Evolutionary conservation across 495 filamentous ascomycete genomes (phyloP).

Genomic region (Cudoniella acicularis): DNA sequence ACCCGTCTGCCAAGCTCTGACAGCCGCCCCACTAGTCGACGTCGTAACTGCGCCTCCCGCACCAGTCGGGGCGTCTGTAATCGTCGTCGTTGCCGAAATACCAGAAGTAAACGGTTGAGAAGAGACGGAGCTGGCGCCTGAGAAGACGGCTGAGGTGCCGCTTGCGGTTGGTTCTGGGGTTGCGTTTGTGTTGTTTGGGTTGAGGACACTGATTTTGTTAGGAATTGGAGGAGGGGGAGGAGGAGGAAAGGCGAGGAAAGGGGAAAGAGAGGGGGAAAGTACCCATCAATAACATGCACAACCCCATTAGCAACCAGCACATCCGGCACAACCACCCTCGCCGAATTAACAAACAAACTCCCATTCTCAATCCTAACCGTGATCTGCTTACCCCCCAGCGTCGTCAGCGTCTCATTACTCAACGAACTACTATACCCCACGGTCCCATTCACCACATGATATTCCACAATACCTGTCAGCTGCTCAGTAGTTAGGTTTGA

Average conservation of each 20-base stretch:
- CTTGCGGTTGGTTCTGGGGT: constrained; percentile 35
- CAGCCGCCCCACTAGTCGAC: not conserved
- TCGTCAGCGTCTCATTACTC: constrained; percentile 35
- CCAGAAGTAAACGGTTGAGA: constrained; percentile 43
- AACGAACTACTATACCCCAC: constrained; percentile 50
- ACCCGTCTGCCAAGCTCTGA: not conserved
- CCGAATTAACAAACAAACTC: constrained; percentile 39
- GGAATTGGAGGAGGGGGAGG: constrained; percentile 1
- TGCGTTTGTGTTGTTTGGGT: constrained; percentile 50
- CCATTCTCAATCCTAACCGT: constrained; percentile 47
- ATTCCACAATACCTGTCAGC: constrained; percentile 46
- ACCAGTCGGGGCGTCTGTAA: constrained; percentile 26
- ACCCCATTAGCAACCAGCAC: constrained; percentile 64
- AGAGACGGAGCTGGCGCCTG: constrained; percentile 40
- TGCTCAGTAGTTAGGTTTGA: constrained; percentile 38
- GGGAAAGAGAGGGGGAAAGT: constrained; percentile 2
- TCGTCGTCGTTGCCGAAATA: constrained; percentile 30
- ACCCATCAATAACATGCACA: constrained; percentile 56
- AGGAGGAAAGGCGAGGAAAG: constrained; percentile 17
- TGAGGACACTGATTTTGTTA: constrained; percentile 47
- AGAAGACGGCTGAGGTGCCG: constrained; percentile 42
- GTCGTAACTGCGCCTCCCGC: constrained; percentile 4
- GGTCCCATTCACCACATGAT: constrained; percentile 55
- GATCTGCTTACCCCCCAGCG: constrained; percentile 42
- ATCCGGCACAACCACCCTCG: constrained; percentile 51